phyloP scores from a whole-genome alignment of 805 yeast species.

The Starmerella floris region DNA sequence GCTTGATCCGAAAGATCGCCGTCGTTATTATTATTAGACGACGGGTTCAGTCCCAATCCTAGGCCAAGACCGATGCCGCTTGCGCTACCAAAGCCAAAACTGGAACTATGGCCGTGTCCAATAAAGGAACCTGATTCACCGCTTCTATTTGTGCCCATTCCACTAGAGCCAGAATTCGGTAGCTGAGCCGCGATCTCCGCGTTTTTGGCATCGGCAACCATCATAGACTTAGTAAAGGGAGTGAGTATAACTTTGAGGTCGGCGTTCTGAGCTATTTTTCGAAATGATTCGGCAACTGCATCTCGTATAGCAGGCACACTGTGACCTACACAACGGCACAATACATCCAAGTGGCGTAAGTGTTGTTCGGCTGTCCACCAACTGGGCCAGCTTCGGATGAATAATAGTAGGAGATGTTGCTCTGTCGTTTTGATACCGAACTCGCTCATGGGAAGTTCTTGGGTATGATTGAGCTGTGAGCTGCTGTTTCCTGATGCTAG shows the following conservation, averaged over 20 bases:
- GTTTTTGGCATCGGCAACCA: constrained; percentile 9
- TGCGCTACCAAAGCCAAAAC: constrained; percentile 5
- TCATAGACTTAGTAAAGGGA: constrained; percentile 15
- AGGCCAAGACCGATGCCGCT: constrained; percentile 4
- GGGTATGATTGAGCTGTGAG: not conserved
- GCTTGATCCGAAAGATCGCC: constrained; percentile 1
- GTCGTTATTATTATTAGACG: constrained; percentile 4
- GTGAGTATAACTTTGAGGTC: constrained; percentile 12
- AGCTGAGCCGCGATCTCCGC: constrained; percentile 3
- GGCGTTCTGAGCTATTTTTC: constrained; percentile 6
- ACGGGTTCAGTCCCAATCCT: constrained; percentile 4
- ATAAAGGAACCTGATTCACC: not conserved
- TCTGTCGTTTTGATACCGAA: constrained; percentile 14
- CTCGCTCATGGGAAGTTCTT: not conserved
- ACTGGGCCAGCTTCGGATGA: constrained; percentile 62
- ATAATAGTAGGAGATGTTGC: constrained; percentile 11
- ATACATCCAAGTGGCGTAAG: constrained; percentile 54
- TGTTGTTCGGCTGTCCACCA: constrained; percentile 39
- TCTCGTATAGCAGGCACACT: constrained; percentile 1
- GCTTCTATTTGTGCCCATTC: not conserved
- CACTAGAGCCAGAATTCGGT: not conserved
- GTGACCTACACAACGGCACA: constrained; percentile 36
- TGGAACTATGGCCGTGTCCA: constrained; percentile 11
- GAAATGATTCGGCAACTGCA: constrained; percentile 12
- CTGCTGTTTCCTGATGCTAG: constrained; percentile 10